These are phyloP conservation scores for Syncephalis plumigaleata DNA, from an alignment of 371 early-diverging fungal species.

Conservation along the genomic window DNA sequence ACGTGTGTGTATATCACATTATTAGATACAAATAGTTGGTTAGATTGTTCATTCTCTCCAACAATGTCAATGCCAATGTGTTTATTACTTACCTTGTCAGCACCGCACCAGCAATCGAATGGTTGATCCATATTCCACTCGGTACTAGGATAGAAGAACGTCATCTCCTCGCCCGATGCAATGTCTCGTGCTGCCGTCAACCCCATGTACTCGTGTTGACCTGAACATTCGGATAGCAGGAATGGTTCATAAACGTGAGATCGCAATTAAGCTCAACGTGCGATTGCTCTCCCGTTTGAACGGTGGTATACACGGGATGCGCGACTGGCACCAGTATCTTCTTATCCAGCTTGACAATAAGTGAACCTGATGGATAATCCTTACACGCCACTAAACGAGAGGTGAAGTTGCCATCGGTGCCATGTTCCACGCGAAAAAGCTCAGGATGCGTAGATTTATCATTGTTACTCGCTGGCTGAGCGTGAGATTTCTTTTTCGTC, in stretches of 20 bases:
- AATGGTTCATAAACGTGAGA: slow-evolving; percentile 24
- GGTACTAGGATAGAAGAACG: slow-evolving; percentile 68
- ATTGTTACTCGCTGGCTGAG: too few relatives aligned
- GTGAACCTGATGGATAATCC: too few relatives aligned
- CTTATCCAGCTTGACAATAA: too few relatives aligned
- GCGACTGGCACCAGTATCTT: too few relatives aligned
- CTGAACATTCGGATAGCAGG: slow-evolving; percentile 33
- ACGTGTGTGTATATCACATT: not conserved
- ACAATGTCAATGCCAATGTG: not conserved
- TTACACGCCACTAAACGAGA: too few relatives aligned
- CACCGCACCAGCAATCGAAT: slow-evolving; percentile 69
- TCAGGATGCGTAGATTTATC: too few relatives aligned
- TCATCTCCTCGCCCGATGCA: slow-evolving; percentile 43
- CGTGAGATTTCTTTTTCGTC: too few relatives aligned
- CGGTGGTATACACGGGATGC: not conserved
- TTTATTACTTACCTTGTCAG: slow-evolving; percentile 12
- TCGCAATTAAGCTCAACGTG: slow-evolving; percentile 1
- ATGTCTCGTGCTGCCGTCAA: slow-evolving; percentile 37
- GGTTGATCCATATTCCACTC: slow-evolving; percentile 82
- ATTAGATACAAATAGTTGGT: not conserved
- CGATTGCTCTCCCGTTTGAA: not conserved
- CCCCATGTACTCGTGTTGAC: slow-evolving; percentile 29
- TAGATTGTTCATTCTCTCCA: not conserved
- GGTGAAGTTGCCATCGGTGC: too few relatives aligned
- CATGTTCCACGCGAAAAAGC: too few relatives aligned